Evolutionary conservation across 305 asterid genomes (phyloP).

Genomic region (Solanum hybrid): DNA sequence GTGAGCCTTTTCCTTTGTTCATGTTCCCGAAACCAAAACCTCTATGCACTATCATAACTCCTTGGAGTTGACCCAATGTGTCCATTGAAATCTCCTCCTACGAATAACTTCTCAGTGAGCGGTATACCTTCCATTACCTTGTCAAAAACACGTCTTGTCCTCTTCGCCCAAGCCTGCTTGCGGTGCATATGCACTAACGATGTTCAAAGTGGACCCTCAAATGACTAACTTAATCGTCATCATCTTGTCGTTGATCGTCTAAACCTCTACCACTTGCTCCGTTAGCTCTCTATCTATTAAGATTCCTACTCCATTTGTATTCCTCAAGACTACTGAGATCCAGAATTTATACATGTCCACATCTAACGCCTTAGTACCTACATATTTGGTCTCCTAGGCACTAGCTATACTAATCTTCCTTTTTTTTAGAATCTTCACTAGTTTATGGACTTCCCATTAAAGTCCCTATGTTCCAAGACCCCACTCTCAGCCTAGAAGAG

Average conservation of each 20-base stretch:
- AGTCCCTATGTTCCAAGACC: no score
- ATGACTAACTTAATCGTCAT: no score
- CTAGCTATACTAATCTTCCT: not conserved
- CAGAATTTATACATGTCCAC: not conserved
- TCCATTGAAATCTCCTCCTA: no score
- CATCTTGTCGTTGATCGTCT: not conserved
- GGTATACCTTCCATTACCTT: not conserved
- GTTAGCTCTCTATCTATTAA: not conserved
- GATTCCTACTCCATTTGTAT: not conserved
- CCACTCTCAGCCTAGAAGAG: not conserved
- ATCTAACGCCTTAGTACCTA: not conserved
- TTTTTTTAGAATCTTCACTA: not conserved
- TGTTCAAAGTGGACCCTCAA: not conserved
- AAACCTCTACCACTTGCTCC: not conserved
- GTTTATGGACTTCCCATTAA: not conserved
- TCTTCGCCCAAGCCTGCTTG: not conserved
- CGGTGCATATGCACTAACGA: not conserved
- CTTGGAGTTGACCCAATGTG: no score
- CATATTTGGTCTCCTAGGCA: not conserved
- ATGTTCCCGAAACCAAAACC: no score
- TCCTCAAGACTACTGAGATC: not conserved
- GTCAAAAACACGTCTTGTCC: not conserved
- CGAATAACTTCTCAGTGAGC: no score
- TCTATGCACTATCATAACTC: no score
- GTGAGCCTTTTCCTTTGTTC: no score